These are phyloP conservation scores for Spirogloea muscicola DNA, from an alignment of 139 green algal species.

Conservation along the genomic window DNA sequence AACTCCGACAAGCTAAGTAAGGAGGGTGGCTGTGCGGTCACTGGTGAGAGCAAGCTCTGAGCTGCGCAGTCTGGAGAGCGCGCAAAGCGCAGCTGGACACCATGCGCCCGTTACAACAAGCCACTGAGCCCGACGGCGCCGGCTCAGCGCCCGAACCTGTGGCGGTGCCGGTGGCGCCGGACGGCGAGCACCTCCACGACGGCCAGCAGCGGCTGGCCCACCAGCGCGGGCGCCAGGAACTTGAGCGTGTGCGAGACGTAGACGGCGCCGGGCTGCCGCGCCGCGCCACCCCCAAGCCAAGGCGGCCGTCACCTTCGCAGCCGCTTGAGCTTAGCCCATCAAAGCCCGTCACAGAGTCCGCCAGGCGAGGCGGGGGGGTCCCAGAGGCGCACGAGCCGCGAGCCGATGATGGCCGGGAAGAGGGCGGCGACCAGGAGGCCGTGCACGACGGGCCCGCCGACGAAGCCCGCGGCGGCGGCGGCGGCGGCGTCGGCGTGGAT, in stretches of 20 bases:
- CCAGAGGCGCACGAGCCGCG: constrained; percentile 18
- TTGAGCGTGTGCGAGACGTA: constrained; percentile 14
- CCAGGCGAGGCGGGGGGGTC: neutral
- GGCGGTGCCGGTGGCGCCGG: neutral
- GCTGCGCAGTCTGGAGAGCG: too few relatives aligned
- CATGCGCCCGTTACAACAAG: too few relatives aligned
- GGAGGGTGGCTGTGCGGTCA: too few relatives aligned
- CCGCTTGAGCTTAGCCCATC: neutral
- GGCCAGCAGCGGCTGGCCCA: neutral
- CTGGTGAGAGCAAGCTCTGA: too few relatives aligned
- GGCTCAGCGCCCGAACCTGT: neutral
- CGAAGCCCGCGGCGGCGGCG: neutral
- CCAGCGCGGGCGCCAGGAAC: constrained; percentile 5
- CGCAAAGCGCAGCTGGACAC: too few relatives aligned
- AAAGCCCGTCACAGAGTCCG: neutral
- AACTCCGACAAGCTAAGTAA: too few relatives aligned
- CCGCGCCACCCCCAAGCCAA: neutral
- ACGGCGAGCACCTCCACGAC: constrained; percentile 5
- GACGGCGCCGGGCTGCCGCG: constrained; percentile 13
- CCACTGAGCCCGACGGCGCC: neutral
- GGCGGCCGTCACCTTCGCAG: neutral
- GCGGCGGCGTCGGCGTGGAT: constrained; percentile 2
- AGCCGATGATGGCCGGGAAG: constrained; percentile 24
- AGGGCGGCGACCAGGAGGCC: constrained; percentile 10
- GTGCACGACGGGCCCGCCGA: constrained; percentile 13